Evolutionary conservation across 2,329 filamentous ascomycete species (phyloP), one percentile per base, ranked within the genome.

Genomic region (Xylariaceae sp.): DNA sequence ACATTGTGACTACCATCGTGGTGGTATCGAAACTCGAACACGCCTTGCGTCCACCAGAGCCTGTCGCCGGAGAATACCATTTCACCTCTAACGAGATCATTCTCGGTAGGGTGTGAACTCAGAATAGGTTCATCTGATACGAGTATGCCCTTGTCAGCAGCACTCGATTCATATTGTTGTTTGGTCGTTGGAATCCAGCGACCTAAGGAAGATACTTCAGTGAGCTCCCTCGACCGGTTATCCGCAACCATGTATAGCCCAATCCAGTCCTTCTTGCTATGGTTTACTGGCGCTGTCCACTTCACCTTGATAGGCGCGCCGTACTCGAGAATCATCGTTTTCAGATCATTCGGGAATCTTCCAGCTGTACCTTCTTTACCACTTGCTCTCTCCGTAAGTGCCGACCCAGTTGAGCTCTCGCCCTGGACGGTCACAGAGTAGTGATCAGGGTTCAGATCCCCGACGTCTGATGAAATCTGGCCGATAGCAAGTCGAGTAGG

Each of bases 11-110:
- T 88, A 50, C 91, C 91, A 61, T 90, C 87, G 71, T 99, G 94
- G 71, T 99, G 94, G 72, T 97, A 97, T 39, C 94, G 86, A 75
- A 99, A 95, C 66, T 99, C 94, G 66, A 96, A 99, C 3, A 95
- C 89, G 49, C 94, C 94, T 55, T 93, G 89, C 0, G 89, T 96
- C 94, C 94, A 99, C 87, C 90, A 99, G 2, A 97, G 80, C 73
- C 96, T 96, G 73, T 97, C 92, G 44, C 94, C 92, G 10, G 86
- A 78, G 66, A 99, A 97, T 12, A 90, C 71, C 65, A 97, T 86
- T 68, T 96, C 90, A 41, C 94, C 94, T 12, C 82, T 79, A 4
- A 90, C 81, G 58, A 86, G 78, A 51, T 88, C 79, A 16, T 71
- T 18, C 2, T 44, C 73, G 3, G 79, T 79, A 2, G 77, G 75